Evolutionary conservation across 345 rosid genomes (phyloP).

Genomic region (Erysimum cheiranthoides): DNA sequence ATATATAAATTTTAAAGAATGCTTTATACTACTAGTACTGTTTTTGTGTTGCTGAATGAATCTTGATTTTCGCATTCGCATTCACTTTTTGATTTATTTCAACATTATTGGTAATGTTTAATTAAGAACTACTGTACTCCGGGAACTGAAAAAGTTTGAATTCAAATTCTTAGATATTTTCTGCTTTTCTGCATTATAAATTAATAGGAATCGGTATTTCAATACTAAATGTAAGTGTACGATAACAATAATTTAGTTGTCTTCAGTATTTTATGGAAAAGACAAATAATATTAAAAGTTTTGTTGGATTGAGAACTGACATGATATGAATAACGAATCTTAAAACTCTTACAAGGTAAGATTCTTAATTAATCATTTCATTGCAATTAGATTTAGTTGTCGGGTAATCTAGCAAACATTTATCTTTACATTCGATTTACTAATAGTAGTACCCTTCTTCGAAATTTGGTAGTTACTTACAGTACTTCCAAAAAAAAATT

Average conservation of each 20-base stretch:
- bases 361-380: slow-evolving; percentile 16
- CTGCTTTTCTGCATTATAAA: background rate
- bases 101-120: slow-evolving; percentile 6
- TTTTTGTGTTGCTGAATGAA: background rate
- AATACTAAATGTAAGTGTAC: slow-evolving; percentile 36
- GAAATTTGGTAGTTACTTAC: background rate
- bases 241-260: slow-evolving; percentile 28
- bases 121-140: slow-evolving; percentile 20
- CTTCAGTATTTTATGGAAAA: slow-evolving; percentile 13
- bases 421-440: background rate
- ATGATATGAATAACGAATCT: slow-evolving; percentile 18
- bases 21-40: background rate
- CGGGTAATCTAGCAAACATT: slow-evolving; percentile 7
- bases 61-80: background rate
- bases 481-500: no score
- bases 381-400: slow-evolving; percentile 29
- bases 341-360: slow-evolving; percentile 24
- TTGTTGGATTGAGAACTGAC: slow-evolving; percentile 15
- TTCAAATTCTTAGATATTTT: slow-evolving; percentile 39
- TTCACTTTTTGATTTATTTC: background rate
- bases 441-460: background rate
- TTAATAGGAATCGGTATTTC: slow-evolving; percentile 9
- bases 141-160: slow-evolving; percentile 34
- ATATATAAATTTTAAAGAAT: background rate
- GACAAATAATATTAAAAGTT: background rate